These are phyloP conservation scores for Macadamia tetraphylla DNA, from an alignment of 164 flowering plant genomes.

Conservation along the genomic window DNA sequence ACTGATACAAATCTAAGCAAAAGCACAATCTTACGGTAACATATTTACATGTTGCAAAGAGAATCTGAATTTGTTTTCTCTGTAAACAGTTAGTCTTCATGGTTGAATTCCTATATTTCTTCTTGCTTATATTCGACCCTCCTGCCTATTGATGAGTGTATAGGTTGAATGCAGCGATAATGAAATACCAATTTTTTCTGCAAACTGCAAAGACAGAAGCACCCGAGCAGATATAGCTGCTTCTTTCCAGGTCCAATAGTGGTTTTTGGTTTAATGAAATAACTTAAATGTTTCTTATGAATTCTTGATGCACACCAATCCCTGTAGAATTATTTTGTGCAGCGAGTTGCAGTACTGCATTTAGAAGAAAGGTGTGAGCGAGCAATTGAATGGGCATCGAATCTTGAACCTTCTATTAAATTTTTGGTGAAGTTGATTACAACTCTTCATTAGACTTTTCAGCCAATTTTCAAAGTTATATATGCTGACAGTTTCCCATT, in stretches of 20 bases:
- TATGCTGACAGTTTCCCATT: background rate
- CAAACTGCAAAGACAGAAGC: constrained; percentile 56
- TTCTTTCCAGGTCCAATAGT: constrained; percentile 66
- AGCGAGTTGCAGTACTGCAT: constrained; percentile 94
- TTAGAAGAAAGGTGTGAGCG: constrained; percentile 91
- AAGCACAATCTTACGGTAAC: background rate
- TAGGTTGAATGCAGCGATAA: constrained; percentile 44
- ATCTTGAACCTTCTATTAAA: constrained; percentile 78
- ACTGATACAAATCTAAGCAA: background rate
- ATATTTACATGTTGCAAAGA: background rate
- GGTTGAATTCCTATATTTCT: background rate
- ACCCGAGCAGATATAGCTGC: constrained; percentile 93
- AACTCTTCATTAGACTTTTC: background rate
- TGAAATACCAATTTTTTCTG: constrained; percentile 54
- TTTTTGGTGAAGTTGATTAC: constrained; percentile 41
- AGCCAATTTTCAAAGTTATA: background rate
- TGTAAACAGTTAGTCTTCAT: background rate
- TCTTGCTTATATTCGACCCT: constrained; percentile 9
- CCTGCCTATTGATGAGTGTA: constrained; percentile 8
- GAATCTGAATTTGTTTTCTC: background rate
- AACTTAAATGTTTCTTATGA: background rate
- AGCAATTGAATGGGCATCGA: constrained; percentile 86
- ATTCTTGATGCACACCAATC: constrained; percentile 1
- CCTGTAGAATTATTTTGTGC: constrained; percentile 16
- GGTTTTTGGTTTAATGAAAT: background rate